Conservation (phyloP, 306 rosid genomes). For the Trifolium repens region DNA sequence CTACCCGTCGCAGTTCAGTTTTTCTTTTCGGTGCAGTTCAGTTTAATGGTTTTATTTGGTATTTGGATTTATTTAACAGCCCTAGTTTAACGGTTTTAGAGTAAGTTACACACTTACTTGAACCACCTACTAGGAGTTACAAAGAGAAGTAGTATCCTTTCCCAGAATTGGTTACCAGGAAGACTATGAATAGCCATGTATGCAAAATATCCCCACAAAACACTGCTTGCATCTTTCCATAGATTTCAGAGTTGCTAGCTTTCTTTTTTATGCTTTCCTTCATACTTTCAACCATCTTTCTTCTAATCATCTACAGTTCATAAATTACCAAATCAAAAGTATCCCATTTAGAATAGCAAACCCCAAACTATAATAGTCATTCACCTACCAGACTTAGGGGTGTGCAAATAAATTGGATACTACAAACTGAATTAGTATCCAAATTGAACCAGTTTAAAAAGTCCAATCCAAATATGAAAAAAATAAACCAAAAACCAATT, state of each 20-base stretch:
- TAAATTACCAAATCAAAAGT: no score
- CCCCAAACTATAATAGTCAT: not conserved
- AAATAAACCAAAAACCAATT: no score
- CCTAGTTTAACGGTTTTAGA: not conserved
- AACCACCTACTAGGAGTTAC: slow-evolving; percentile 63
- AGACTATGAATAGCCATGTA: slow-evolving; percentile 95
- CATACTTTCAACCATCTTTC: slow-evolving; percentile 74
- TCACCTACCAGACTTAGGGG: not conserved
- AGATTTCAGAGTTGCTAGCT: slow-evolving; percentile 72
- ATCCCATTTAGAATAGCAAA: no score
- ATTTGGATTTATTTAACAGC: no score
- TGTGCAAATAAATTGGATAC: no score
- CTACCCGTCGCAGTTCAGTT: no score
- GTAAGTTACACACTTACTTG: slow-evolving; percentile 59
- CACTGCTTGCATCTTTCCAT: slow-evolving; percentile 71
- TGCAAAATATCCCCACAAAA: slow-evolving; percentile 94
- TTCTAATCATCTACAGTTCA: slow-evolving; percentile 45
- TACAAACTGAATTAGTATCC: no score
- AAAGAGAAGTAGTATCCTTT: slow-evolving; percentile 70
- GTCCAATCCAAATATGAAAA: no score
- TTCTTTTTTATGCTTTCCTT: slow-evolving; percentile 68
- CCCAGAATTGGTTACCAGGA: slow-evolving; percentile 91
- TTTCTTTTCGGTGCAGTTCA: no score
- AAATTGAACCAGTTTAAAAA: no score
- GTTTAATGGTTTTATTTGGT: no score